phyloP scores from a whole-genome alignment of 1,284 basidiomycete genomes.

The Papiliotrema nemorosa region DNA sequence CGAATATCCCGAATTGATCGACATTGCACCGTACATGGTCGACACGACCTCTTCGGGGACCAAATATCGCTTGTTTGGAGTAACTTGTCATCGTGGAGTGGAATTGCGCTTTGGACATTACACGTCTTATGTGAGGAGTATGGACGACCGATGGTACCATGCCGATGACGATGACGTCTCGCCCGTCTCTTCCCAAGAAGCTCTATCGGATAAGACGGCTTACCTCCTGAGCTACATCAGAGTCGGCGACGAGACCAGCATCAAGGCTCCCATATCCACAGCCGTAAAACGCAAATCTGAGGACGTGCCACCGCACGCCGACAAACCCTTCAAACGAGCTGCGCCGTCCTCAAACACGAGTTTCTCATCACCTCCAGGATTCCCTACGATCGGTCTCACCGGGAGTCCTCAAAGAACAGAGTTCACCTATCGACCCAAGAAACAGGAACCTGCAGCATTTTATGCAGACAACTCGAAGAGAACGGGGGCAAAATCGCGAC shows the following conservation, averaged over 20 bases:
- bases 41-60: conserved; percentile 62
- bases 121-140: conserved; percentile 76
- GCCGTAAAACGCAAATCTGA: too few species aligned
- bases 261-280: too few species aligned
- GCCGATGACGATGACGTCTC: conserved; percentile 87
- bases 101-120: conserved; percentile 97
- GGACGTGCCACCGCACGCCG: too few species aligned
- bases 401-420: too few species aligned
- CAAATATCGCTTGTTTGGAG: conserved; percentile 82
- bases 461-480: too few species aligned
- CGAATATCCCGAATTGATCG: conserved; percentile 73
- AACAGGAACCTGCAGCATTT: too few species aligned
- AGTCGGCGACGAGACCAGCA: conserved; percentile 16
- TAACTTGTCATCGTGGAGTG: conserved; percentile 88
- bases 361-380: too few species aligned
- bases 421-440: too few species aligned
- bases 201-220: conserved; percentile 70
- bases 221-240: conserved; percentile 92
- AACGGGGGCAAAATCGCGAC: too few species aligned
- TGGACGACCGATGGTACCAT: conserved; percentile 73
- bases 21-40: conserved; percentile 78
- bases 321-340: too few species aligned
- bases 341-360: too few species aligned
- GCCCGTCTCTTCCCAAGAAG: conserved; percentile 46
- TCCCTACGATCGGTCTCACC: too few species aligned